Evolutionary conservation across 2,329 filamentous ascomycete species (phyloP), one percentile per base, ranked within the genome.

Genomic region (Ceratocystis variospora): DNA sequence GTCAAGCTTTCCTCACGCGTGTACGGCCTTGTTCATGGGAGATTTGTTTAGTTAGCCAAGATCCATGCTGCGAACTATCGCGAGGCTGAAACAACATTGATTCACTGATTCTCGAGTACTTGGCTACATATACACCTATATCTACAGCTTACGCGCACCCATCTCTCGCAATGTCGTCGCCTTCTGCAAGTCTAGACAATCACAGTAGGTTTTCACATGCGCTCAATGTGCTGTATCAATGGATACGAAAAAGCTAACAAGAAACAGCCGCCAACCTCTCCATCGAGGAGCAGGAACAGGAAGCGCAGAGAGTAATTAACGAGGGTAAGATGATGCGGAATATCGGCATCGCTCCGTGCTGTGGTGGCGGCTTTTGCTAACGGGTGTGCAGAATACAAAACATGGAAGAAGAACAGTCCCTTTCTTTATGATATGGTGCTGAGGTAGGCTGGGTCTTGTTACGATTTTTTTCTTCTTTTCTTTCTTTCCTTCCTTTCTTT

Each of bases 371-470:
- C 33, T 44, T 8, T 64, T 45, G 61, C 69, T 73, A 64, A 73
- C 44, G 1, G 33, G 46, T 22, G 31, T 5, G 46, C 72, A 91
- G 94, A 99, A 76, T 99, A 99, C 83, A 99, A 99, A 77, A 96
- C 93, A 70, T 99, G 94, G 94, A 99, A 99, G 82, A 99, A 99
- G 81, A 99, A 99, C 77, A 90, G 89, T 70, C 92, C 94, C 2
- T 97, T 97, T 74, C 87, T 99, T 72, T 99, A 99, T 76, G 94
- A 99, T 75, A 90, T 96, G 85, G 94, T 99, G 70, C 82, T 97
- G 70, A 92, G 86, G 86, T 86, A 76, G 70, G 68, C 61, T 15
- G 12, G 37, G 37, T 10, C 10, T 41, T 41, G 12, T 15, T 3
- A 22, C 22, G 22, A 22, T 22, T 22, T 22, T 22, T 22, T 22